Base-by-base conservation (phyloP, 768 basidiomycete genomes). In the Rhodocollybia butyracea region DNA sequence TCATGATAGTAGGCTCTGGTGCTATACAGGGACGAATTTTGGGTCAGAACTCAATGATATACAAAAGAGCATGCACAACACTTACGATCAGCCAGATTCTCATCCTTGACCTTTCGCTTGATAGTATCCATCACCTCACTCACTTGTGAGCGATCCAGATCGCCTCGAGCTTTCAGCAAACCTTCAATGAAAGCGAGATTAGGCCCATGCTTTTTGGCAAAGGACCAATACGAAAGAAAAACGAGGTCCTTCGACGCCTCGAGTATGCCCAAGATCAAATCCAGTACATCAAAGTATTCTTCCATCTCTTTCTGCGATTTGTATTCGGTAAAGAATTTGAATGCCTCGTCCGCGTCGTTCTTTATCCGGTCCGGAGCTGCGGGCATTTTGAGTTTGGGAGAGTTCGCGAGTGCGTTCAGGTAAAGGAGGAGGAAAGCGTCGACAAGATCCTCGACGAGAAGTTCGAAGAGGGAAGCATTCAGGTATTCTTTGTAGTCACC, bases 71-170 rank as follows among this genome's bases (percentile, higher is more conserved):
- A 13, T 21, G 19, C 29, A 5, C 13, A 30, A 24, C 15, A 81
- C 89, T 75, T 69, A 92, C 91, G 91, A 72, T 93, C 91, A 41
- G 78, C 77, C 57, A 94, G 62, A 3, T 81, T 81, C 64, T 98
- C 94, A 27, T 97, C 94, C 68, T 89, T 94, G 6, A 94, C 89
- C 70, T 94, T 98, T 46, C 93, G 81, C 68, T 88, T 91, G 60
- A 98, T 79, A 56, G 90, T 91, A 12, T 96, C 95, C 88, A 97
- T 94, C 30, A 96, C 89, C 57, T 98, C 95, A 61, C 75, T 88
- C 17, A 87, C 90, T 13, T 85, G 84, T 1, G 88, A 84, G n/a
- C 93, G 83, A 70, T 97, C 94, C 52, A 98, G 75, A 70, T 99
- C 95, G 53, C 89, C 88, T 50, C 97, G 80, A 4, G 89, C 85